These are phyloP conservation scores for Vinca minor DNA, from an alignment of 257 asterid species.

Conservation along the genomic window DNA sequence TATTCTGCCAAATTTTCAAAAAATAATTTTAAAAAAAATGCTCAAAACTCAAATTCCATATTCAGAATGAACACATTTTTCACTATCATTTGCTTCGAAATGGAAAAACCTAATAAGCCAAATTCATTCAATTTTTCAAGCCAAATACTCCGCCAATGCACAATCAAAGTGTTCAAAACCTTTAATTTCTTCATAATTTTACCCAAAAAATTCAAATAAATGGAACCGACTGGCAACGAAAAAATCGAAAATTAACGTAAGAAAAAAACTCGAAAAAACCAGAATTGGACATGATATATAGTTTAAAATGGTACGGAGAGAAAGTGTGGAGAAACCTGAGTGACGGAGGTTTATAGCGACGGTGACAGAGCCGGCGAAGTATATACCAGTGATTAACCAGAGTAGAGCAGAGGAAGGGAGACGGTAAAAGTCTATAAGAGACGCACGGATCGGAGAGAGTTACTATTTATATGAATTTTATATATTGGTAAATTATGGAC, in stretches of 20 bases:
- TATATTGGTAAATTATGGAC: no score
- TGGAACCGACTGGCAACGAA: neutral
- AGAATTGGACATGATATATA: neutral
- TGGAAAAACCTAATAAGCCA: conserved; percentile 1
- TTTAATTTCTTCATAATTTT: neutral
- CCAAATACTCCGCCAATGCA: neutral
- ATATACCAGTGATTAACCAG: no score
- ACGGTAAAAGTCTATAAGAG: no score
- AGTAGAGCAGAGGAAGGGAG: no score
- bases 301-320: no score
- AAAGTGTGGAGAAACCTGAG: no score
- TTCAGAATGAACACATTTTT: neutral
- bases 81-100: neutral
- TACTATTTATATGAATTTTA: no score
- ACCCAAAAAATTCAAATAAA: neutral
- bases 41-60: neutral
- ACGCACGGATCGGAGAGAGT: no score
- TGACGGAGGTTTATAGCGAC: no score
- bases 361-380: no score
- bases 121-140: neutral
- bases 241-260: neutral
- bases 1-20: neutral
- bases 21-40: neutral
- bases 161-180: neutral
- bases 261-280: no score